Evolutionary conservation across 2,329 filamentous ascomycete species (phyloP), one percentile per base, ranked within the genome.

Genomic region (Thielaviopsis ethacetica): DNA sequence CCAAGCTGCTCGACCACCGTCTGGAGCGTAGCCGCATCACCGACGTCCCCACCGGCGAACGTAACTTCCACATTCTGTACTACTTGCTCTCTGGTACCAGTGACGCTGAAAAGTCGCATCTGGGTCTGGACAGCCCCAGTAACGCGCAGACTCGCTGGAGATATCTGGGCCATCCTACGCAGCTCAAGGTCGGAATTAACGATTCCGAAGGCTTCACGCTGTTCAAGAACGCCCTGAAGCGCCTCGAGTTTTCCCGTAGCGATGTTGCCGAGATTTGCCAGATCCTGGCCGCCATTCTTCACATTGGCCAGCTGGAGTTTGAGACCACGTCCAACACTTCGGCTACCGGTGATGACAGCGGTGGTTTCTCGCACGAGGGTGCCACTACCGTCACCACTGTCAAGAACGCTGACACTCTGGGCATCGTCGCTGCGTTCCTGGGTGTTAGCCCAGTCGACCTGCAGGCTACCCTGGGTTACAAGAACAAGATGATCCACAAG

Each of bases 231-330:
- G 93, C 93, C 1, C 75, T 98, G 54, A 82, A 91, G 63, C 96
- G 95, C 71, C 79, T 98, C 15, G 93, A 97, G 71, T 97, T 98
- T 63, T 87, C 91, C 3, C 82, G 91, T 58, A 84, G 85, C 62
- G 93, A 96, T 66, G 95, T 98, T 67, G 93, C 93, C 47, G 91
- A 96, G 69, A 91, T 98, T 59, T 98, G 93, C 70, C 93, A 98
- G 73, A 81, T 97, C 54, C 76, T 98, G 57, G 93, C 93, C 34
- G 85, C 83, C 65, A 96, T 98, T 64, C 77, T 98, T n/a, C 93
- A 98, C 69, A 91, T 98, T 64, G 93, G 93, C 27, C 93, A 98
- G 73, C 82, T 98, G 2, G 93, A 98, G 66, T 98, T 98, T 65
- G 83, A 86, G 68, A 90, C 82, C 0, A 85, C 86, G 1, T 84